phyloP scores from a whole-genome alignment of 441 rosid species.

The Populus tomentosa region DNA sequence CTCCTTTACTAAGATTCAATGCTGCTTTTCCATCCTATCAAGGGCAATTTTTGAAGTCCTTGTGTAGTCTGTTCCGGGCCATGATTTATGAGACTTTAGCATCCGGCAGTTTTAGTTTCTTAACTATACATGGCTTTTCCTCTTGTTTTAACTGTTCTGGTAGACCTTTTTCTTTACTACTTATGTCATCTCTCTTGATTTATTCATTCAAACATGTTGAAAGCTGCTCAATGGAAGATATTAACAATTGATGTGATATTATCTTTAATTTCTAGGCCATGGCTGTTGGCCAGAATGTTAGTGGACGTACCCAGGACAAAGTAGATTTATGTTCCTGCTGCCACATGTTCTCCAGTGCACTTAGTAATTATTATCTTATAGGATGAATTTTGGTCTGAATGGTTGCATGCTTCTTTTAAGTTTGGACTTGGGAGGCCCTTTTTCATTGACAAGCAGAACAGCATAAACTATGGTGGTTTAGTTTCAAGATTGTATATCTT shows the following conservation, averaged over 20 bases:
- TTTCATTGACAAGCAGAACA: neutral
- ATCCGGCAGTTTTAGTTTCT: neutral
- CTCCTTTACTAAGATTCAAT: neutral
- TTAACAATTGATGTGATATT: neutral
- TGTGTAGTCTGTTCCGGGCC: neutral
- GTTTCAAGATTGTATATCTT: conserved; percentile 3
- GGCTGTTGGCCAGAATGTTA: neutral
- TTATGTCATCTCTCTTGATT: neutral
- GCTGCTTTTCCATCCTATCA: neutral
- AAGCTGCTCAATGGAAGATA: neutral
- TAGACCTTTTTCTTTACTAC: neutral
- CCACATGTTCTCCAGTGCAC: neutral
- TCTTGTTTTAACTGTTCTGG: neutral
- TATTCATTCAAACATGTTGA: neutral
- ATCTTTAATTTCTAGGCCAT: neutral
- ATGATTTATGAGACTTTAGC: neutral
- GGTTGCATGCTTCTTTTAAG: conserved; percentile 7
- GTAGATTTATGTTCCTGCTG: neutral
- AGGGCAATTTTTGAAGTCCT: neutral
- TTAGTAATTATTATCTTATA: neutral
- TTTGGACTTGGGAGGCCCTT: neutral
- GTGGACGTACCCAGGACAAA: neutral
- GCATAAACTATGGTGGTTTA: neutral
- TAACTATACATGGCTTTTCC: neutral
- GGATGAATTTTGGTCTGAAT: neutral